Evolutionary conservation across 2,329 filamentous ascomycete species (phyloP), one percentile per base, ranked within the genome.

Genomic region (Paecilomyces sp.): DNA sequence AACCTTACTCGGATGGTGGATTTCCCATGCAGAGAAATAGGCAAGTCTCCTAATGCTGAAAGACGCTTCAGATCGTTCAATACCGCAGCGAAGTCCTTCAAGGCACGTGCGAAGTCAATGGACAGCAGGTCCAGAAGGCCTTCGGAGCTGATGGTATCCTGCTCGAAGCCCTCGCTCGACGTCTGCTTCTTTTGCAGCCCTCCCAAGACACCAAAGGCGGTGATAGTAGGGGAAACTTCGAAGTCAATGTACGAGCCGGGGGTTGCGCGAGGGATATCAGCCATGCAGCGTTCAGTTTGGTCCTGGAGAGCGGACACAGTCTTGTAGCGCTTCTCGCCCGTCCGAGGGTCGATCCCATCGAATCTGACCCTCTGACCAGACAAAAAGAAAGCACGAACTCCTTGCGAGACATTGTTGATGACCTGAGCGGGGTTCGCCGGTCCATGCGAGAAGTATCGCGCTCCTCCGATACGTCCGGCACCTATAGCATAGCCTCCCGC

Each of bases 351-450:
- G 52, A 88, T 74, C 12, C 93, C 93, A 71, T 96, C 90, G 67
- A 92, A 97, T 60, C 90, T 89, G 9, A 89, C 88, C 73, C 92
- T 94, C 69, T 96, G 87, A 0, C 94, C 94, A 0, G 90, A 92
- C n/a, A 96, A 82, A 77, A 91, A 88, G 76, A 99, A 97, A 12
- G 92, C 92, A 58, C 94, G 87, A 69, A 97, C 88, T 4, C 92
- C 94, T 67, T 92, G 88, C 12, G 91, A 96, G n/a, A 97, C 93
- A 75, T 96, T 96, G 74, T 94, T 89, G 57, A 97, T 85, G 54
- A 97, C 91, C 73, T 97, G 91, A 1, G 92, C 91, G 47, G 91
- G 92, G 7, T 88, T 85, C 9, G 90, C 88, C 1, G 93, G 91
- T 0, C 87, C 85, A 76, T 97, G 92, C 1, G 91, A 95, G 77